A percentile compares a stretch with the other conserved stretches of the same genome.
phyloP scores from a whole-genome alignment of 495 filamentous ascomycete genomes.

The Penicillium tannophilum region DNA sequence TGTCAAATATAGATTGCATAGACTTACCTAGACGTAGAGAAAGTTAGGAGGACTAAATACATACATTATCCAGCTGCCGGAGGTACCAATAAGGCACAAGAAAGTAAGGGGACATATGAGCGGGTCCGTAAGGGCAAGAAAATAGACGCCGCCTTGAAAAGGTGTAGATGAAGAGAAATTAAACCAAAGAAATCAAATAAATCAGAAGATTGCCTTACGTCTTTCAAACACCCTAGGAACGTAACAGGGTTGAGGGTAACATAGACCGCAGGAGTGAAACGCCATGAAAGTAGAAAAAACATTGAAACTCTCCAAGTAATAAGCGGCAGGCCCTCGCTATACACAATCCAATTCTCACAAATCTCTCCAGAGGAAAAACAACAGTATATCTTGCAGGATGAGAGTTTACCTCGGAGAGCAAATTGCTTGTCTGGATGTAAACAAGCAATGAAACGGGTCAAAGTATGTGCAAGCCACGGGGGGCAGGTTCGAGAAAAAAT shows the following conservation, averaged over 20 bases:
- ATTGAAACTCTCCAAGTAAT: constrained; percentile 10
- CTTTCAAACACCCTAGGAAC: constrained; percentile 43
- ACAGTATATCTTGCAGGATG: background rate
- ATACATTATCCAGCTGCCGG: constrained; percentile 51
- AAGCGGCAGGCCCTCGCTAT: constrained; percentile 39
- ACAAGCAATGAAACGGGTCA: constrained; percentile 22
- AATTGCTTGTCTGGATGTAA: constrained; percentile 11
- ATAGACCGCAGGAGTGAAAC: constrained; percentile 35
- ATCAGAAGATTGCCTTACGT: constrained; percentile 23
- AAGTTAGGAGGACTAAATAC: constrained; percentile 45
- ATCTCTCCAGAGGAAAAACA: constrained; percentile 7
- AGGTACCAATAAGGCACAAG: constrained; percentile 34
- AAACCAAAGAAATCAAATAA: constrained; percentile 6
- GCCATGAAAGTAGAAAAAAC: constrained; percentile 26
- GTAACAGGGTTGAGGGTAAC: constrained; percentile 43
- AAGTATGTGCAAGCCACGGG: constrained; percentile 43
- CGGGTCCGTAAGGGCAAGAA: constrained; percentile 15
- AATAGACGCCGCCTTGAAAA: constrained; percentile 15
- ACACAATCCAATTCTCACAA: constrained; percentile 27
- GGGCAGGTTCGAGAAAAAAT: constrained; percentile 23
- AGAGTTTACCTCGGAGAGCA: background rate
- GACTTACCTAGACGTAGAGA: constrained; percentile 5
- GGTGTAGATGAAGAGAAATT: constrained; percentile 22
- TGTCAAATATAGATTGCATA: constrained; percentile 12
- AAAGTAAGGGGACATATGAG: constrained; percentile 31